Percentiles rank a stretch among this genome's conserved stretches.
phyloP scores from a whole-genome alignment of 208 protist genomes.

The Entamoeba moshkovskii region DNA sequence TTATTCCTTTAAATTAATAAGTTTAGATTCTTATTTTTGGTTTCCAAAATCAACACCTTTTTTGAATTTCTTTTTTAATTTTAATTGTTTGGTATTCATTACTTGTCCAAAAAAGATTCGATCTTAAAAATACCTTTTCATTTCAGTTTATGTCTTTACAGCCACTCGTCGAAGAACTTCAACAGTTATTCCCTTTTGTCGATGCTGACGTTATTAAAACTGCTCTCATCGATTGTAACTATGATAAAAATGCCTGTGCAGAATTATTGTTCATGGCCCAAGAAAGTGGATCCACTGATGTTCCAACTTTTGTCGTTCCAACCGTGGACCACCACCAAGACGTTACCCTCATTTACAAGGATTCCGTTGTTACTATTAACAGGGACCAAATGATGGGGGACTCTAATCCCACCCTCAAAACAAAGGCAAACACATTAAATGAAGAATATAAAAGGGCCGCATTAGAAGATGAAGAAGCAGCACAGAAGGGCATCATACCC shows the following conservation, averaged over 20 bases:
- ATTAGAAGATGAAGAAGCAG: background rate
- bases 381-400: background rate
- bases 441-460: background rate
- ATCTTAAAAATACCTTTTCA: no score
- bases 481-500: background rate
- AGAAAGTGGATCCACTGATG: background rate
- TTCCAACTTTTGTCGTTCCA: background rate
- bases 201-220: background rate
- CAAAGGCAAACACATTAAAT: background rate
- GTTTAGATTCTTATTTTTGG: no score
- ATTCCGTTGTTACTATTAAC: background rate
- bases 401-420: background rate
- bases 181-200: background rate
- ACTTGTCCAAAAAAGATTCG: no score
- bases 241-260: background rate
- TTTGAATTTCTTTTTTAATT: no score
- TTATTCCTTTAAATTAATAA: no score
- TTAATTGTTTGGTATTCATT: no score
- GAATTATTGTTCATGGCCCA: background rate
- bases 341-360: background rate
- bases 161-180: background rate
- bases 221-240: background rate
- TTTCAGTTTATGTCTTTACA: background rate
- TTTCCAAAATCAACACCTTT: no score
- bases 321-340: background rate